Percentiles rank a stretch among this genome's conserved stretches.
These are phyloP conservation scores for Coffea eugenioides DNA, from an alignment of 257 asterid species.

Conservation along the genomic window DNA sequence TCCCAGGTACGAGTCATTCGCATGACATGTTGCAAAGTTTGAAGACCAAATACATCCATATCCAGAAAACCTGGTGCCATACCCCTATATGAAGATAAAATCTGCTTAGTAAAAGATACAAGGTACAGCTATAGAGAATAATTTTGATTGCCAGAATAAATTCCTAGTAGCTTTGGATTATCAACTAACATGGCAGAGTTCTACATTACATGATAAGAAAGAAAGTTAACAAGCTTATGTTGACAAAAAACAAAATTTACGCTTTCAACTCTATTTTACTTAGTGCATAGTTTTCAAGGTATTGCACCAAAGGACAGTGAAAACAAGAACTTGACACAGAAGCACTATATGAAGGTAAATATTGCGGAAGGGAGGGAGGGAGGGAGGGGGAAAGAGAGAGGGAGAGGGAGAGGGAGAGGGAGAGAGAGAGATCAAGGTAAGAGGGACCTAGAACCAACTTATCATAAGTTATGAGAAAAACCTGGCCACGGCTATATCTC, in stretches of 20 bases:
- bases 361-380: background rate
- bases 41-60: constrained; percentile 65
- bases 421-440: background rate
- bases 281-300: background rate
- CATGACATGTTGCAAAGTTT: constrained; percentile 71
- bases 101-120: background rate
- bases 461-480: constrained; percentile 24
- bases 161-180: background rate
- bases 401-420: background rate
- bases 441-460: constrained; percentile 7
- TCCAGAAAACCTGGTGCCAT: constrained; percentile 67
- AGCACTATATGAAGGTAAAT: background rate
- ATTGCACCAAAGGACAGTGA: background rate
- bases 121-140: background rate
- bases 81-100: constrained; percentile 43
- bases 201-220: background rate
- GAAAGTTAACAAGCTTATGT: background rate
- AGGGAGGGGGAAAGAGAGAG: background rate
- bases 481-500: constrained; percentile 80
- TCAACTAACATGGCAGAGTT: background rate
- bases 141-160: background rate
- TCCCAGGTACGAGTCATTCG: constrained; percentile 88
- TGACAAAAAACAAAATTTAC: background rate
- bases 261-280: background rate
- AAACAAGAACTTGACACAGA: background rate